Evolutionary conservation across 2,329 filamentous ascomycete species (phyloP).

Genomic region (Plenodomus tracheiphilus): DNA sequence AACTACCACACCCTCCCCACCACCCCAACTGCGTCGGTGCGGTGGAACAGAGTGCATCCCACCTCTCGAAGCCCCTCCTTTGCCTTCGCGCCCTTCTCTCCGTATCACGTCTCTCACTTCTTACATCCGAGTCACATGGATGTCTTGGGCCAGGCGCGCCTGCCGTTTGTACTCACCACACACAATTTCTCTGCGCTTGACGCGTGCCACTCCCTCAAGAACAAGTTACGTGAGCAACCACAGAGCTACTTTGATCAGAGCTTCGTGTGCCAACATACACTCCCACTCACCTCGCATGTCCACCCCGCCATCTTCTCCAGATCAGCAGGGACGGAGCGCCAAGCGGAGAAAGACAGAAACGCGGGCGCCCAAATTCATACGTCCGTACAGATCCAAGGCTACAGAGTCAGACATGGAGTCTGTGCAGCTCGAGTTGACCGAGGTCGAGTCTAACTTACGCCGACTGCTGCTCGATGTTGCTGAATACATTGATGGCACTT

Average conservation of each 20-base stretch:
- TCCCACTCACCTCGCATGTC: constrained; percentile 33
- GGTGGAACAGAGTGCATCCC: constrained; percentile 3
- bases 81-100: constrained; percentile 5
- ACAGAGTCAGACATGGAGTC: constrained; percentile 14
- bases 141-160: constrained; percentile 35
- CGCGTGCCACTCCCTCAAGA: constrained; percentile 21
- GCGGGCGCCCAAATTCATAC: constrained; percentile 21
- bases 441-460: constrained; percentile 72
- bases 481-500: constrained; percentile 61
- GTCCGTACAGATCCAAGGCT: constrained; percentile 36
- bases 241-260: not conserved
- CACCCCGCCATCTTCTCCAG: constrained; percentile 20
- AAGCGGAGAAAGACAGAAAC: constrained; percentile 37
- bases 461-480: constrained; percentile 83
- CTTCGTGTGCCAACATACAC: not conserved
- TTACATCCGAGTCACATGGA: constrained; percentile 28
- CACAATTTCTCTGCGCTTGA: constrained; percentile 25
- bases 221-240: not conserved
- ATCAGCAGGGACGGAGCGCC: constrained; percentile 28
- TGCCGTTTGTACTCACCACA: constrained; percentile 32
- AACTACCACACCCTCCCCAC: constrained; percentile 16
- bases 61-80: not conserved
- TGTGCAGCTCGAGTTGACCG: constrained; percentile 62
- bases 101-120: not conserved
- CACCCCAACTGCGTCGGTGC: constrained; percentile 8